Conservation (phyloP, 768 basidiomycete genomes). For the Russula vinacea region DNA sequence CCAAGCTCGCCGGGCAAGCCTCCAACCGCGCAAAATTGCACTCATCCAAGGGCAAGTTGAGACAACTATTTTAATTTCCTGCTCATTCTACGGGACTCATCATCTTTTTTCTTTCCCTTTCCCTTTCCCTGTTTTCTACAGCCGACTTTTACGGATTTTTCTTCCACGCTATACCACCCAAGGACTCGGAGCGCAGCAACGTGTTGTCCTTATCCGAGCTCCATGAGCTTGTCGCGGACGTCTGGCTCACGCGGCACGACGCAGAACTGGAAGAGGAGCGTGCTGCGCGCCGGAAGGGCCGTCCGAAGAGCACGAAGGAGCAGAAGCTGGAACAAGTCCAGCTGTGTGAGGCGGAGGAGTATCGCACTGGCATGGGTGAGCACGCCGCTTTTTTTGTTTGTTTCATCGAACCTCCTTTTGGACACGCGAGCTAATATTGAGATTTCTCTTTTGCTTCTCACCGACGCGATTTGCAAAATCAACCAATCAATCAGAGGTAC, state of each 20-base stretch:
- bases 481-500: slow-evolving; percentile 55
- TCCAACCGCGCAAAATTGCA: slow-evolving; percentile 58
- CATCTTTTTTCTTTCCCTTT: not conserved
- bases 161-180: slow-evolving; percentile 68
- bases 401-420: not conserved
- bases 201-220: slow-evolving; percentile 61
- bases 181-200: slow-evolving; percentile 40
- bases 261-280: slow-evolving; percentile 60
- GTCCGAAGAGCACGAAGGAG: slow-evolving; percentile 71
- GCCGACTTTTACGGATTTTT: slow-evolving; percentile 76
- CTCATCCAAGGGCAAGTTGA: slow-evolving; percentile 47
- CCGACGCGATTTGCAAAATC: not conserved
- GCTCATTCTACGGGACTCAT: too few species aligned
- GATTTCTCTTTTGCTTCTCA: slow-evolving; percentile 10
- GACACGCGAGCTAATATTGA: not conserved
- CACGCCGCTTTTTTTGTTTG: not conserved
- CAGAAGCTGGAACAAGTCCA: slow-evolving; percentile 66
- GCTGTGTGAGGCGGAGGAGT: slow-evolving; percentile 63
- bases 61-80: too few species aligned
- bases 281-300: slow-evolving; percentile 61
- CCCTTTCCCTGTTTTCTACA: slow-evolving; percentile 35
- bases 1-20: slow-evolving; percentile 56
- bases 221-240: slow-evolving; percentile 57
- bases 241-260: slow-evolving; percentile 76
- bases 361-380: slow-evolving; percentile 79